A percentile compares a stretch with the other conserved stretches of the same genome.
Conservation (phyloP, 768 basidiomycete species). For the Floccularia luteovirens region DNA sequence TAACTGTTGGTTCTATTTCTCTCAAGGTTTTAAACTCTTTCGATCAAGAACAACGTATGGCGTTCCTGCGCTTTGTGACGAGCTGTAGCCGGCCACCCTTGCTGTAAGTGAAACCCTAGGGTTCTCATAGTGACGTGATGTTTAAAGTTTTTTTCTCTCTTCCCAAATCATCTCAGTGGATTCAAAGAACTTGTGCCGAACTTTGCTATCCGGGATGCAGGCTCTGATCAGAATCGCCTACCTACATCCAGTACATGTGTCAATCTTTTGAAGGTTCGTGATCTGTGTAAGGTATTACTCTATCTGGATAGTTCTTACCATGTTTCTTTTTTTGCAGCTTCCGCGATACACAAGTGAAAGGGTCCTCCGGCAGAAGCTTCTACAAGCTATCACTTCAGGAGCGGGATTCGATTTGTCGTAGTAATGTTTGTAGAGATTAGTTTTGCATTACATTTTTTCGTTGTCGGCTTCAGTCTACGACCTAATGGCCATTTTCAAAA, state of each 20-base stretch:
- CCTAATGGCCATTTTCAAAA: no score
- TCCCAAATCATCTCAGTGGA: constrained; percentile 37
- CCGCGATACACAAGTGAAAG: constrained; percentile 61
- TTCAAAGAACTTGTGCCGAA: constrained; percentile 84
- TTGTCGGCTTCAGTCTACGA: no score
- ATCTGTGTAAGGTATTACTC: not conserved
- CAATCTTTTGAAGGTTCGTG: constrained; percentile 76
- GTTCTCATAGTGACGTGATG: not conserved
- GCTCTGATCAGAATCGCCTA: constrained; percentile 60
- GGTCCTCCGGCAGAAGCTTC: constrained; percentile 63
- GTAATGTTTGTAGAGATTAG: no score
- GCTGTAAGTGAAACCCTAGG: constrained; percentile 50
- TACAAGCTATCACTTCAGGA: constrained; percentile 81
- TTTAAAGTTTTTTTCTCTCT: not conserved
- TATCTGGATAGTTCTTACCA: not conserved
- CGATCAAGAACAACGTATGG: constrained; percentile 69
- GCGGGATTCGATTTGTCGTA: constrained; percentile 93
- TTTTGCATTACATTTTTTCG: no score
- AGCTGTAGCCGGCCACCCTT: constrained; percentile 87
- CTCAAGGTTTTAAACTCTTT: constrained; percentile 72
- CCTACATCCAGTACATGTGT: constrained; percentile 85
- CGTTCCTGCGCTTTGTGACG: constrained; percentile 85
- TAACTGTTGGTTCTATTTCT: not conserved
- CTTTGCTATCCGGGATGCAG: constrained; percentile 83
- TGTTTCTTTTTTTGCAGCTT: constrained; percentile 32